Evolutionary conservation across 2,329 filamentous ascomycete genomes (phyloP).

Genomic region (Myriosclerotinia curreyana): DNA sequence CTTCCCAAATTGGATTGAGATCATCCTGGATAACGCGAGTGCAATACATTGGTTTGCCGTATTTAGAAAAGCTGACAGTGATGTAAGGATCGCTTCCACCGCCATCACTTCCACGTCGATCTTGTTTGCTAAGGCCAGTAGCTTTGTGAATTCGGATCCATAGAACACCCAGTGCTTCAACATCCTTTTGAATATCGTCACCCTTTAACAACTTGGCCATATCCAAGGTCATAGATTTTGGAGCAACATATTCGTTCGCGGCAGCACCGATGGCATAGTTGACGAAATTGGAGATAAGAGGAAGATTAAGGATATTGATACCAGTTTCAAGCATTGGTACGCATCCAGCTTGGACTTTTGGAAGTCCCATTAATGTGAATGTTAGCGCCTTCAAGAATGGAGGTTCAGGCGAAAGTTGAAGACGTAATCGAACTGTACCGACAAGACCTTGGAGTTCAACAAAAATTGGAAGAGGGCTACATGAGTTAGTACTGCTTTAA

Average conservation of each 20-base stretch:
- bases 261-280: constrained; percentile 76
- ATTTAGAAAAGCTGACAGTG: constrained; percentile 91
- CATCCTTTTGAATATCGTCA: constrained; percentile 88
- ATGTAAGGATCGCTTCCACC: constrained; percentile 96
- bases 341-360: constrained; percentile 84
- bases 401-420: constrained; percentile 84
- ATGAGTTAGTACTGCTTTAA: neutral
- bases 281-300: constrained; percentile 83
- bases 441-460: constrained; percentile 91
- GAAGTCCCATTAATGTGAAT: constrained; percentile 90
- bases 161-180: constrained; percentile 79
- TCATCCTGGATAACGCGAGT: constrained; percentile 95
- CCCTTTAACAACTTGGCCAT: constrained; percentile 87
- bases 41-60: constrained; percentile 96
- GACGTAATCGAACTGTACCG: constrained; percentile 75
- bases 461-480: constrained; percentile 37
- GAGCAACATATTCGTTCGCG: constrained; percentile 86
- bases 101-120: constrained; percentile 73
- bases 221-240: constrained; percentile 90
- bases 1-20: constrained; percentile 88
- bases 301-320: constrained; percentile 86
- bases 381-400: constrained; percentile 91
- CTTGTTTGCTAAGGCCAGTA: constrained; percentile 84
- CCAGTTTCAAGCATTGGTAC: constrained; percentile 89
- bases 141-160: constrained; percentile 92